These are phyloP conservation scores for Stramenopiles sp. DNA, from an alignment of 352 stramenopile species.

Conservation along the genomic window DNA sequence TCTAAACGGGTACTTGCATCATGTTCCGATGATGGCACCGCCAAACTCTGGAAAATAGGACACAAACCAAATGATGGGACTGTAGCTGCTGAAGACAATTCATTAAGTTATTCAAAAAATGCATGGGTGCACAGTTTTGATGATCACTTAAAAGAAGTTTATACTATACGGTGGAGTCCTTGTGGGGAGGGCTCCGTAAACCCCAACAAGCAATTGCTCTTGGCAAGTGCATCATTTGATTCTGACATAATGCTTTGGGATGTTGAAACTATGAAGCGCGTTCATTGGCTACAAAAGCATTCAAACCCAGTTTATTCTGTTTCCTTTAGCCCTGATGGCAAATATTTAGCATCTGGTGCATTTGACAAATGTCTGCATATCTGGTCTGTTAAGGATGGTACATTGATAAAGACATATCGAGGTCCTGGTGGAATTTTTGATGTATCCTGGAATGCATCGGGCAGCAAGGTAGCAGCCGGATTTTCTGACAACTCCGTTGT, in stretches of 20 bases:
- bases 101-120: background rate
- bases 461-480: constrained; percentile 54
- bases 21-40: constrained; percentile 91
- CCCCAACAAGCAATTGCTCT: constrained; percentile 42
- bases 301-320: constrained; percentile 61
- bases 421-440: constrained; percentile 92
- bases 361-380: constrained; percentile 89
- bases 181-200: constrained; percentile 46
- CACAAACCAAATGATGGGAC: no score
- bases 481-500: constrained; percentile 56
- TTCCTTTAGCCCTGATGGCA: constrained; percentile 56
- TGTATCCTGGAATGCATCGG: constrained; percentile 85
- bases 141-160: constrained; percentile 76
- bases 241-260: constrained; percentile 83
- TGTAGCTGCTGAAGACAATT: constrained; percentile 16
- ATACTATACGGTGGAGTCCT: constrained; percentile 72
- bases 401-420: constrained; percentile 59
- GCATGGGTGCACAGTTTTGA: constrained; percentile 50
- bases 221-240: constrained; percentile 85
- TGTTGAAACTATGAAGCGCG: constrained; percentile 59
- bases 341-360: constrained; percentile 85
- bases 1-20: constrained; percentile 72
- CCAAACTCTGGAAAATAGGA: constrained; percentile 91
- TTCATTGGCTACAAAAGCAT: constrained; percentile 73
- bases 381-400: constrained; percentile 78